Evolutionary conservation across 495 filamentous ascomycete genomes (phyloP), one percentile per base, ranked within the genome.

Genomic region (Lophiostoma macrostomum): DNA sequence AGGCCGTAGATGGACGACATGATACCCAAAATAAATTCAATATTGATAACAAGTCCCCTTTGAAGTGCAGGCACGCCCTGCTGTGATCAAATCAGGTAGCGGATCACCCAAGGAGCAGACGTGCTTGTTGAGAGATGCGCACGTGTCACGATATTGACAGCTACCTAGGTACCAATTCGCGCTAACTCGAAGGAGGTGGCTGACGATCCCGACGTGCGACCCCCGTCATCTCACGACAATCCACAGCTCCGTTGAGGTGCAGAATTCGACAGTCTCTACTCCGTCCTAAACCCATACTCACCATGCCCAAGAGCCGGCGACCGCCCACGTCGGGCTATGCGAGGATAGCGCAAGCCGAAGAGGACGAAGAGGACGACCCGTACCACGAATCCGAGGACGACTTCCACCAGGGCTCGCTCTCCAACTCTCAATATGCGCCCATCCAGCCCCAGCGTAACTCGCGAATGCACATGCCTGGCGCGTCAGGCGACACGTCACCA

Each of bases 271-370:
- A n/a, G 31, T 34, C 19, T 13, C 24, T 10, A 16, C 20, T 42
- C 16, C 28, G 28, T 34, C 20, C 45, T 2, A 4, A 18, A 20
- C 22, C 29, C 25, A 12, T n/a, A 40, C 32, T 14, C 29, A 39
- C 41, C 18, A 68, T 68, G 78, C 64, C 74, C 38, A 78, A 76
- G 63, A 71, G 71, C 35, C 71, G 85, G 53, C 71, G 86, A 55
- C 87, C 87, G 37, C 78, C 87, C 29, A 90, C 86, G 11, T 95
- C 90, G 31, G 91, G 91, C 57, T 96, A 96, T 71, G 90, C 89
- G 59, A 85, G 87, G 53, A 83, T 96, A 53, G 89, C 88, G 44
- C 90, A 96, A 71, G 90, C 88, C 53, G 90, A 95, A 69, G 85
- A 91, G 50, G 73, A 70, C 37, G 70, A 73, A 59, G 67, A 68